phyloP scores from a whole-genome alignment of 768 basidiomycete genomes.

The Phylloporus sp. region DNA sequence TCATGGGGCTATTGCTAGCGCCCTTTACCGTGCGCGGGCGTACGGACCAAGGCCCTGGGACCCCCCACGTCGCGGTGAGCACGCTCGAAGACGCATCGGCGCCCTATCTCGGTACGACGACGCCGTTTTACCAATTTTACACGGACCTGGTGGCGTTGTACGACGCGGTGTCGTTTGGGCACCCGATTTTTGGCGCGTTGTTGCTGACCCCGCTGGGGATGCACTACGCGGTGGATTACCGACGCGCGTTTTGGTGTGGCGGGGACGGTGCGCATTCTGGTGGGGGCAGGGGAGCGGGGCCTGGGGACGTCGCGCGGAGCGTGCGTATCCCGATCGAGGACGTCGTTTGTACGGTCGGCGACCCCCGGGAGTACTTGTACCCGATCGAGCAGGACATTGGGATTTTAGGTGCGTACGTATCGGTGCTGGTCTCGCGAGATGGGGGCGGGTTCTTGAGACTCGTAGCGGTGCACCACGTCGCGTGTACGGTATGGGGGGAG shows the following conservation, averaged over 20 bases:
- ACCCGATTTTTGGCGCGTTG: conserved; percentile 68
- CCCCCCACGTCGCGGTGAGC: not conserved
- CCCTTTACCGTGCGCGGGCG: conserved; percentile 43
- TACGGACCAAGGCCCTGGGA: too few species aligned
- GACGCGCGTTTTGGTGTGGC: conserved; percentile 80
- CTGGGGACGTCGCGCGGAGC: conserved; percentile 40
- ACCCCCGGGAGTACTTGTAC: conserved; percentile 60
- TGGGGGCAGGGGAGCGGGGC: not conserved
- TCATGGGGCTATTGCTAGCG: conserved; percentile 57
- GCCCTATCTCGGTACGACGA: conserved; percentile 48
- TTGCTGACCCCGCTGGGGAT: conserved; percentile 74
- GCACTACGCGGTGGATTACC: conserved; percentile 76
- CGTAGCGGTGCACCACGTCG: conserved; percentile 75
- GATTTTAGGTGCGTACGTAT: conserved; percentile 59
- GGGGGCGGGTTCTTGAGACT: conserved; percentile 46
- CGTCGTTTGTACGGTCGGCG: conserved; percentile 34
- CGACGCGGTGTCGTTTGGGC: conserved; percentile 83
- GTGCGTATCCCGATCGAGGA: conserved; percentile 48
- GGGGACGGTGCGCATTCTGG: conserved; percentile 32
- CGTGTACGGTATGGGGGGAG: conserved; percentile 71
- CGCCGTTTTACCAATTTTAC: conserved; percentile 92
- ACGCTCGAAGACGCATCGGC: conserved; percentile 50
- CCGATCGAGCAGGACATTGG: conserved; percentile 62
- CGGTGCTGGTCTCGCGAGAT: conserved; percentile 37
- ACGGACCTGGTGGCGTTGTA: conserved; percentile 89